phyloP scores from a whole-genome alignment of 495 filamentous ascomycete species.

The Aspergillus nidulans region DNA sequence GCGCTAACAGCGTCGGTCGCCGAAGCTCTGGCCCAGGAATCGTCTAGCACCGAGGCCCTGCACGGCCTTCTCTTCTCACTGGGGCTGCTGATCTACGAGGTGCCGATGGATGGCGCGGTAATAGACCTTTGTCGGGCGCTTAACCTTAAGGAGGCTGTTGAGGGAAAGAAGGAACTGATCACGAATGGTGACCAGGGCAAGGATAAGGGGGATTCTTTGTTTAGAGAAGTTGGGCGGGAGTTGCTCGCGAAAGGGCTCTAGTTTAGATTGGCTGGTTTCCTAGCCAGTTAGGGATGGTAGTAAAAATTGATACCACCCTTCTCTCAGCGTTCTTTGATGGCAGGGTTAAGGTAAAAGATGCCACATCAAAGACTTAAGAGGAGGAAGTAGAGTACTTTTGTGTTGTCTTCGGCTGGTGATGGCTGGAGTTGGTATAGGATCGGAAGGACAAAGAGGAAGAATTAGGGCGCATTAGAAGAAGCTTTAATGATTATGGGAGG shows the following conservation, averaged over 20 bases:
- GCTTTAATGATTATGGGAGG: no score
- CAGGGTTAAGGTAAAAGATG: no score
- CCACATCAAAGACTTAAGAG: no score
- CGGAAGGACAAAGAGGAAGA: no score
- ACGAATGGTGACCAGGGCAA: slow-evolving; percentile 17
- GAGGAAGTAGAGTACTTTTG: no score
- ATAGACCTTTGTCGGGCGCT: slow-evolving; percentile 68
- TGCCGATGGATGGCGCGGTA: slow-evolving; percentile 64
- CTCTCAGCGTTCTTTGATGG: no score
- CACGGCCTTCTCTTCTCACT: slow-evolving; percentile 68
- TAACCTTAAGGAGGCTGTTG: slow-evolving; percentile 59
- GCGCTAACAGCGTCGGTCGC: slow-evolving; percentile 73
- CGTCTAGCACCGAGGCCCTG: slow-evolving; percentile 63
- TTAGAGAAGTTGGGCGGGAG: slow-evolving; percentile 54
- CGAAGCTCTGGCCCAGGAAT: slow-evolving; percentile 67
- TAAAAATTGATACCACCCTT: no score
- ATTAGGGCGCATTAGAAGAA: no score
- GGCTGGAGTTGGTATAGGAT: no score
- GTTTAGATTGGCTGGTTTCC: no score
- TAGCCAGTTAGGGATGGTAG: no score
- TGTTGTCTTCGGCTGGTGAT: no score
- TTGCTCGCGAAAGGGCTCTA: slow-evolving; percentile 34
- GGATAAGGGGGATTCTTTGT: slow-evolving; percentile 36
- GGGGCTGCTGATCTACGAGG: slow-evolving; percentile 68
- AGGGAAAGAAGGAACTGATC: slow-evolving; percentile 42